Conservation (phyloP, 495 filamentous ascomycete species). For the Xylaria grammica region DNA sequence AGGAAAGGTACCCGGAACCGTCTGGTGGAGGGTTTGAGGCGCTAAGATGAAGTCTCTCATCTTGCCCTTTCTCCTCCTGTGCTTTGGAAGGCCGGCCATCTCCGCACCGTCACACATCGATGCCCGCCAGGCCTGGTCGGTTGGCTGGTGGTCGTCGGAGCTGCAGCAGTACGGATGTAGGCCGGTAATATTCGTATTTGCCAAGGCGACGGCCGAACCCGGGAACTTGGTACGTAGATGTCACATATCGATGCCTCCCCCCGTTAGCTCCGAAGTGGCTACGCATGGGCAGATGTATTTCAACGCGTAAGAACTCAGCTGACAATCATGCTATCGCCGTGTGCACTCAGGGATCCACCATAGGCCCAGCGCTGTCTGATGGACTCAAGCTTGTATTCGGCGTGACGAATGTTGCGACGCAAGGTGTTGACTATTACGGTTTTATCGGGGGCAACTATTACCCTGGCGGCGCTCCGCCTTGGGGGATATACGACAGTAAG, state of each 20-base stretch:
- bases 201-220: slow-evolving; percentile 53
- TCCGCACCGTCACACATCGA: slow-evolving; percentile 22
- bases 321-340: slow-evolving; percentile 19
- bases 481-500: slow-evolving; percentile 40
- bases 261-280: too few relatives aligned
- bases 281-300: not conserved
- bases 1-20: not conserved
- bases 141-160: slow-evolving; percentile 44
- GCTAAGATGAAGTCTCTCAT: slow-evolving; percentile 19
- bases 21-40: not conserved
- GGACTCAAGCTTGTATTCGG: slow-evolving; percentile 43
- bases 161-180: slow-evolving; percentile 47
- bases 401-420: slow-evolving; percentile 42
- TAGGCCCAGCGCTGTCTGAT: slow-evolving; percentile 47
- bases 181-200: slow-evolving; percentile 52
- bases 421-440: slow-evolving; percentile 51
- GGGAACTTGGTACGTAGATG: slow-evolving; percentile 54
- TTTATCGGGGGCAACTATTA: slow-evolving; percentile 45
- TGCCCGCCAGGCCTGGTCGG: slow-evolving; percentile 33
- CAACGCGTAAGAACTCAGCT: slow-evolving; percentile 2
- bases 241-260: too few relatives aligned
- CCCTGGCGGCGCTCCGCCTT: slow-evolving; percentile 40
- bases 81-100: slow-evolving; percentile 12
- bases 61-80: slow-evolving; percentile 19
- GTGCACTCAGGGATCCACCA: slow-evolving; percentile 42